Evolutionary conservation across 2,329 filamentous ascomycete genomes (phyloP), one percentile per base, ranked within the genome.

Genomic region (Fusarium keratoplasticum): DNA sequence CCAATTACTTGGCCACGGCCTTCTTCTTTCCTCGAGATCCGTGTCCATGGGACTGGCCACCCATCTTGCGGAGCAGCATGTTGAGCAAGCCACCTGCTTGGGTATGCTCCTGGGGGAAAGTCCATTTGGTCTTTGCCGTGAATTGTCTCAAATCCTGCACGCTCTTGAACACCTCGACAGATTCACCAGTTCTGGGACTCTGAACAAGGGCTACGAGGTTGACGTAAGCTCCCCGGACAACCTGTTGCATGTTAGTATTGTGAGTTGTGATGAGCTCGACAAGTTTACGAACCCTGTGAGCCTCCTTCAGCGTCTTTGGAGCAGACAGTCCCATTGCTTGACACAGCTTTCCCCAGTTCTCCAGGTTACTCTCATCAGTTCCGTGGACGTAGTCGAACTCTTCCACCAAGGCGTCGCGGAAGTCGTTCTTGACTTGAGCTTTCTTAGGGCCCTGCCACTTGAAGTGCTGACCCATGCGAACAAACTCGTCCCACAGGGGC

Each of bases 151-250:
- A 31, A 14, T 52, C 64, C 4, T 63, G 6, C 8, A 62, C 16
- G 1, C 36, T 31, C 4, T 65, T n/a, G 47, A 75, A 74, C 10
- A 44, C 35, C 22, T 66, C n/a, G 14, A 72, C 69, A 2, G 52
- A 29, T 3, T 50, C 22, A 6, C 42, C 58, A 3, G 61, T 63
- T 14, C 38, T 16, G 13, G 61, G 50, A 18, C 38, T 42, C 47
- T 73, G 55, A 6, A 66, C 20, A 29, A 75, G 42, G 54, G 67
- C 73, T 3, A 70, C 61, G 9, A 74, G 62, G 40, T 75, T 74
- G 25, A 76, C 73, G n/a, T 60, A 59, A 2, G 16, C 64, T 6
- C 36, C 31, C 13, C 55, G 40, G 22, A 73, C 65, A 2, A 35
- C n/a, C 73, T 75, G 20, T 6, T 20, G 1, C 16, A 18, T 1